Evolutionary conservation across 208 protist genomes (phyloP), one percentile per base, ranked within the genome.

Genomic region (Strigomonas galati): DNA sequence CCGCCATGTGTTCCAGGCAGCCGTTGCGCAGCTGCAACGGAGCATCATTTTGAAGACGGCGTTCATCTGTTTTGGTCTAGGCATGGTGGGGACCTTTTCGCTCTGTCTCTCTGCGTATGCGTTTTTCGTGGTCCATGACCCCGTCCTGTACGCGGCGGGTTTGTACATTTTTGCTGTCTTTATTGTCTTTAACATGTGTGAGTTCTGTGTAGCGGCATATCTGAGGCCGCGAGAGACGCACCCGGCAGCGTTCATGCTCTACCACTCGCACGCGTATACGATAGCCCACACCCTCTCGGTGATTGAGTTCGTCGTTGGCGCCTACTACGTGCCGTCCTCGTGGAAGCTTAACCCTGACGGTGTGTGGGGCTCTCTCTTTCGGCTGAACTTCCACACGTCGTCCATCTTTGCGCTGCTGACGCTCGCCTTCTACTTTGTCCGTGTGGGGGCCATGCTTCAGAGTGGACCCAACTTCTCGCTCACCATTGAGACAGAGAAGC

Each of bases 381-480:
- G 86, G 19, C 55, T 92, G 0, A 87, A 83, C 49, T 74, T 65
- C 4, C 44, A 24, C 9, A 66, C 32, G 15, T 65, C 67, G 21
- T 62, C 76, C 12, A 2, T 86, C 0, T 82, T 81, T 62, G 80
- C 69, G 0, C 0, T 81, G 7, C 59, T 92, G 15, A 79, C 79
- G 14, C 21, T 74, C 12, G 0, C 72, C 30, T 91, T 86, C 62
- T 96, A 94, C 61, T 59, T 56, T 14, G 76, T 95, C 26, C 87
- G 92, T 21, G 76, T 97, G 14, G 54, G 67, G 28, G 90, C 77
- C 27, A 93, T 97, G 85, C 27, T 91, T 30, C 87, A 97, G 43
- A 93, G 89, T 61, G 82, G 84, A 0, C 4, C 59, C 15, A 94
- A 95, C 68, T 97, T 97, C 56, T 93, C 89, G 0, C 71, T 95